Evolutionary conservation across 2,329 filamentous ascomycete species (phyloP), one percentile per base, ranked within the genome.

Genomic region (Cytospora piceae): DNA sequence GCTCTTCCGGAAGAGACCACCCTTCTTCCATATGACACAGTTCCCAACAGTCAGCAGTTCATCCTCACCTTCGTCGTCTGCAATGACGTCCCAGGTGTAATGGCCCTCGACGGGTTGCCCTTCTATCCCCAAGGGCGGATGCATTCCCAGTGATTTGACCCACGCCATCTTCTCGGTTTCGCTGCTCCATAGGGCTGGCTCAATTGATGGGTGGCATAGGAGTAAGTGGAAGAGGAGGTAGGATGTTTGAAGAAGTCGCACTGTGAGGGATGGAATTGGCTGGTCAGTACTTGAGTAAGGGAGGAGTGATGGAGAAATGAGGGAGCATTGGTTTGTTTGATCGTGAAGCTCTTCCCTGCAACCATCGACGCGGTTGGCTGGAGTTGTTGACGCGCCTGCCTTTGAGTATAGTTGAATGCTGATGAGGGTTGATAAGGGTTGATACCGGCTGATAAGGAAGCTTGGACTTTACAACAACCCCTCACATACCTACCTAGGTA

Each of bases 1-100:
- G 60, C 90, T 87, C 76, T 94, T 93, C 72, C 92, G 90, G 68
- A 98, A 90, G 65, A 94, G 83, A 65, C 90, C 90, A 56, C 92
- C 93, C 65, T 93, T 87, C 49, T 92, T 96, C 94, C 94, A 99
- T 65, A 97, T 85, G 15, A 96, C 93, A 71, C 89, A 89, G 67
- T 85, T 83, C 31, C 87, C 82, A 14, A 93, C 95, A 60, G 87
- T 87, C 29, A 97, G 80, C 17, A 97, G 79, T 77, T 97, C 94
- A 72, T 97, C 93, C 71, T 94, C 88, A 42, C 84, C 80, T 1
- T 81, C 75, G 52, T 67, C 73, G 46, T 76, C 75, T 31, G 77
- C 54, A 17, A 73, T 79, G 42, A 89, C 88, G 39, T 91, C 85
- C 94, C 95, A 98, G 65, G 81, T 82, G 76, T 96, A 98, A 5